Evolutionary conservation across 2,329 filamentous ascomycete genomes (phyloP), one percentile per base, ranked within the genome.

Genomic region (Diaporthe sp.): DNA sequence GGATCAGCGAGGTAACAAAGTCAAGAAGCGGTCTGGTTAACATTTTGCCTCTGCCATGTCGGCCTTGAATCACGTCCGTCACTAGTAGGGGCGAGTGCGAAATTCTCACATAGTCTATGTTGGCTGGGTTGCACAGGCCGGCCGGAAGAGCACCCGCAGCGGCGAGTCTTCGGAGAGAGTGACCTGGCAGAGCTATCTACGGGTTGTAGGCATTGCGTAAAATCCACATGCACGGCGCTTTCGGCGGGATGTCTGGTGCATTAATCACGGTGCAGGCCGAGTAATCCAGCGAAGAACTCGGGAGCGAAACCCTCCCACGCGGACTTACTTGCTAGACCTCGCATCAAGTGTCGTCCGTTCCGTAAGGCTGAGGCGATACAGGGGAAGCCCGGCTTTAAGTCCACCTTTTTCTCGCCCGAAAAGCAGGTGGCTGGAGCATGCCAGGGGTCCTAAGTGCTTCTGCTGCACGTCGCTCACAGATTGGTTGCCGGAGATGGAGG

Each of bases 321-420:
- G 19, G 37, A 53, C n/a, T 42, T 31, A 31, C 9, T 4, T 25
- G 7, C 3, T 13, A 39, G 37, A 39, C 37, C 19, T 12, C 17
- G 31, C 39, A 25, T 37, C 42, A n/a, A 61, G 42, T 61, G 69
- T 59, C 57, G 44, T 67, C 62, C 6, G 34, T 61, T 19, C 39
- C 70, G 42, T 73, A 73, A 73, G 70, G 70, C 70, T 73, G 70
- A 73, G 59, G 57, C 58, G 22, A 31, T 55, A 44, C 70, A 73
- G 70, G 70, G 70, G 70, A 17, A 28, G 70, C 70, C 70, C 70
- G 57, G 70, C 44, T 44, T 71, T 34, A n/a, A 44, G 34, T n/a
- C 67, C 53, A 70, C 53, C 37, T 57, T 19, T 5, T 5, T 39
- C 57, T 37, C 22, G 12, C 17, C 53, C 46, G 58, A n/a, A 34